Base-by-base conservation (phyloP, 1,284 basidiomycete genomes). In the Singerocomus inundabilis region DNA sequence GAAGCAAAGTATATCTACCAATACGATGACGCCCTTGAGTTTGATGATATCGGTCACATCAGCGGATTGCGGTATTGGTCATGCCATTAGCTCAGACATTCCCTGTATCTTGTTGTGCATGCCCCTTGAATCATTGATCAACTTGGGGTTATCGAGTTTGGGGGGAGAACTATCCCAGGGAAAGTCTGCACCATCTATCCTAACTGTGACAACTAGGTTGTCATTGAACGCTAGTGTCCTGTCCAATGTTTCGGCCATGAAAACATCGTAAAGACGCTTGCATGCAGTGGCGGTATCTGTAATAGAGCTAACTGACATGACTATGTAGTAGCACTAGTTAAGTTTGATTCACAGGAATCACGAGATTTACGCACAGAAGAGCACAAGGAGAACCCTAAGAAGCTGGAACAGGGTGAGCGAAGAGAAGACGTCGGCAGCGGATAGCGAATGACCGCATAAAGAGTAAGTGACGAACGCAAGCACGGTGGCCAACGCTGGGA, bases 381-480 rank as follows among this genome's bases (percentile, higher is more conserved):
- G 78, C 85, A 90, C 86, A 30, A 92, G 75, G 3, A 90, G 88
- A 49, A 89, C 56, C 16, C 87, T 77, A 8, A 91, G 72, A 30
- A 93, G 70, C 52, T 82, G 85, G 78, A 96, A 96, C 16, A 95
- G 74, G 0, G 88, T 84, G 39, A 97, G 73, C 13, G 89, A 89
- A 29, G 93, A 78, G 67, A 96, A 96, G 57, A 95, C 81, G 39
- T 80, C 73, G 0, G 82, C 83, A 0, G 90, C 77, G 43, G 88
- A 72, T 44, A 93, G 77, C 0, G 71, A 54, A 63, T 93, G 85
- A 1, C 86, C 83, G 0, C 82, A 78, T 11, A 81, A 70, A 2
- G 83, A 81, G 68, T 95, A 96, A 1, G 87, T 85, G 49, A 95
- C 77, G 62, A 98, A 96, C 0, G 92, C 82, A 28, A 97, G 61